A percentile compares a stretch with the other conserved stretches of the same genome.
phyloP scores from a whole-genome alignment of 768 basidiomycete genomes.

The Collybiopsis confluens region DNA sequence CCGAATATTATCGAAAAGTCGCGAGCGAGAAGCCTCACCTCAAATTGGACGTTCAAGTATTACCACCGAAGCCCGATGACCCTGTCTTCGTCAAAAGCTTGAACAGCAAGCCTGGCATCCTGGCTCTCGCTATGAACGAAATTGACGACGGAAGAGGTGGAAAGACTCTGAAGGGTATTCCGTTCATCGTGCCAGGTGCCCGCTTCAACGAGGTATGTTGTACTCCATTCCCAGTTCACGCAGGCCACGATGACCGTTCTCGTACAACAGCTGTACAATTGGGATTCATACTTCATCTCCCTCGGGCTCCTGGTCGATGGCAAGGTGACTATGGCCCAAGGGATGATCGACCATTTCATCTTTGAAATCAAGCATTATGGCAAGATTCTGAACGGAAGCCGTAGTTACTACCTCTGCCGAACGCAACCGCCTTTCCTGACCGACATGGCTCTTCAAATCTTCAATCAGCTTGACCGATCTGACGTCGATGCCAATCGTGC shows the following conservation, averaged over 20 bases:
- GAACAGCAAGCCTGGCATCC: constrained; percentile 89
- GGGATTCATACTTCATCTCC: constrained; percentile 94
- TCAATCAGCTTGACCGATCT: constrained; percentile 88
- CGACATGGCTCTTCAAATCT: constrained; percentile 97
- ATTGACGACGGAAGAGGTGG: constrained; percentile 75
- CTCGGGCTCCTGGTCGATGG: constrained; percentile 95
- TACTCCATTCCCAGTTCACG: background rate
- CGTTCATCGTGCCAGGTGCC: constrained; percentile 95
- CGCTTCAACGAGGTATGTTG: constrained; percentile 83
- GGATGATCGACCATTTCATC: constrained; percentile 98
- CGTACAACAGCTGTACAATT: constrained; percentile 80
- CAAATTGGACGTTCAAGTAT: constrained; percentile 86
- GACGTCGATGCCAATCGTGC: constrained; percentile 74
- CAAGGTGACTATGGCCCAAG: constrained; percentile 89
- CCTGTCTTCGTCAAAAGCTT: constrained; percentile 86
- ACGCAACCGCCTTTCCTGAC: constrained; percentile 98
- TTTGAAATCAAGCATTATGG: constrained; percentile 98
- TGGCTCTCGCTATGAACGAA: constrained; percentile 95
- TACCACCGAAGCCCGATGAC: constrained; percentile 85
- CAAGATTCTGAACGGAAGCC: constrained; percentile 94
- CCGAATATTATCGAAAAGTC: constrained; percentile 90
- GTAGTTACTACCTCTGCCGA: constrained; percentile 92
- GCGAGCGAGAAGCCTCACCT: constrained; percentile 90
- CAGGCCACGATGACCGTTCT: constrained; percentile 7
- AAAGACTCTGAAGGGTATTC: constrained; percentile 85